These are phyloP conservation scores for Eucalyptus polybractea DNA, from an alignment of 345 rosid genomes.

Conservation along the genomic window DNA sequence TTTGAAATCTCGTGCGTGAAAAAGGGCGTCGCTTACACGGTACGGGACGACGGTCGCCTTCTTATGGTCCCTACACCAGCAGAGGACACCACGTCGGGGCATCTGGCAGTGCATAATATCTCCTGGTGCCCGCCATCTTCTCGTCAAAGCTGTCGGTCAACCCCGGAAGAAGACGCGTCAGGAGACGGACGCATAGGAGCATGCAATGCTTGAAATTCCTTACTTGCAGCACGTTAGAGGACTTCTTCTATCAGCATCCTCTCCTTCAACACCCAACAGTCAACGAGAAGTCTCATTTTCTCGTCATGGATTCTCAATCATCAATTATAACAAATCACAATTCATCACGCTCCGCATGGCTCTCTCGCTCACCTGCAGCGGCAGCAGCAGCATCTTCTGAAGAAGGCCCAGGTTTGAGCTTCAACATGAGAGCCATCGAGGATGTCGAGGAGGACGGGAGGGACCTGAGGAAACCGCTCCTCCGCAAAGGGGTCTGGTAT, in stretches of 20 bases:
- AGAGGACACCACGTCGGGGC: not conserved
- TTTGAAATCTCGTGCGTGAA: not conserved
- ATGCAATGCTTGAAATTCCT: not conserved
- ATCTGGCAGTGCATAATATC: not conserved
- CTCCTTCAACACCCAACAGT: not conserved
- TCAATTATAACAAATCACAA: not conserved
- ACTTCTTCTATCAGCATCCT: not conserved
- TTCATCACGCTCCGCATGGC: not conserved
- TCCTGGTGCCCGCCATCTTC: not conserved
- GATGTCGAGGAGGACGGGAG: conserved; percentile 43
- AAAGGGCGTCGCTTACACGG: not conserved
- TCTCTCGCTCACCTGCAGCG: not conserved
- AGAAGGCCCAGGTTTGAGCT: not conserved
- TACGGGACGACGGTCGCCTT: not conserved
- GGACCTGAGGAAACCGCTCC: conserved; percentile 47
- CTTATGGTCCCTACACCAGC: not conserved
- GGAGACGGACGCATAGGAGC: not conserved
- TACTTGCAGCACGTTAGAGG: not conserved
- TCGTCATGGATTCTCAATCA: not conserved
- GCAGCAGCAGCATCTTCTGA: not conserved
- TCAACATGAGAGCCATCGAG: conserved; percentile 36
- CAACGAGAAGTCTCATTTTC: not conserved
- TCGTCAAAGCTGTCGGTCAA: not conserved
- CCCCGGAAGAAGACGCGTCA: not conserved
- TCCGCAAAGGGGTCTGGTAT: conserved; percentile 67